A percentile compares a stretch with the other conserved stretches of the same genome.
Evolutionary conservation across 2,329 filamentous ascomycete genomes (phyloP).

Genomic region (Fusarium kyushuense): DNA sequence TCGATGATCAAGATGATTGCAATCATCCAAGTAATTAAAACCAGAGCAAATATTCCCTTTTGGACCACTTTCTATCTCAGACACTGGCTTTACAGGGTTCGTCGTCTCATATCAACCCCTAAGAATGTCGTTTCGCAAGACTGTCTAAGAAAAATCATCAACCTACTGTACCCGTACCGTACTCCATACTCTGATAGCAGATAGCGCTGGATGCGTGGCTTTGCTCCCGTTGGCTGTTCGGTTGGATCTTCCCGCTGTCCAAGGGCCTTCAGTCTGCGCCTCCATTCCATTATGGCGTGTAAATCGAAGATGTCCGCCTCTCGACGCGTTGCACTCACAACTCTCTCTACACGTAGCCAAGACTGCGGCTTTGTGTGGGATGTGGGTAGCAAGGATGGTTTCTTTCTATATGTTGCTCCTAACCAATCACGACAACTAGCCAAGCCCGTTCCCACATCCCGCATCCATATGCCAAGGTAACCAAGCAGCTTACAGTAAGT

Average conservation of each 20-base stretch:
- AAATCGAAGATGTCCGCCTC: constrained; percentile 16
- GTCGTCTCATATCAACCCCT: neutral
- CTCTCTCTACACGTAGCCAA: constrained; percentile 35
- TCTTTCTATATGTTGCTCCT: constrained; percentile 2
- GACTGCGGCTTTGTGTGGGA: constrained; percentile 25
- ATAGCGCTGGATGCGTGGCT: constrained; percentile 7
- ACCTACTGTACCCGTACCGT: neutral
- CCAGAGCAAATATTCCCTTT: neutral
- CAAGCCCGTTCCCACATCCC: constrained; percentile 38
- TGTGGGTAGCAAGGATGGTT: constrained; percentile 3
- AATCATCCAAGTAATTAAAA: constrained; percentile 22
- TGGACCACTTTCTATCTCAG: neutral
- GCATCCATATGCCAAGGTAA: constrained; percentile 31
- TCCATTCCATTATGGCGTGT: constrained; percentile 37
- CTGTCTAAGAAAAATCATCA: constrained; percentile 8
- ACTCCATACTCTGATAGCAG: neutral
- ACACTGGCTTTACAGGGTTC: constrained; percentile 11
- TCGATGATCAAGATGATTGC: constrained; percentile 11
- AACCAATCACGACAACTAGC: constrained; percentile 11
- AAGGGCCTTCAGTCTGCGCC: constrained; percentile 6
- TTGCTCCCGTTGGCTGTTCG: constrained; percentile 27
- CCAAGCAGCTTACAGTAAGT: constrained; percentile 12
- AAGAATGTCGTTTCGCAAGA: constrained; percentile 3
- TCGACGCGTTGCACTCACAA: constrained; percentile 43
- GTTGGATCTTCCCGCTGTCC: constrained; percentile 32